Percentiles rank a stretch among this genome's conserved stretches.
Conservation (phyloP, 2,329 filamentous ascomycete species). For the Exutisphaerella laricina region DNA sequence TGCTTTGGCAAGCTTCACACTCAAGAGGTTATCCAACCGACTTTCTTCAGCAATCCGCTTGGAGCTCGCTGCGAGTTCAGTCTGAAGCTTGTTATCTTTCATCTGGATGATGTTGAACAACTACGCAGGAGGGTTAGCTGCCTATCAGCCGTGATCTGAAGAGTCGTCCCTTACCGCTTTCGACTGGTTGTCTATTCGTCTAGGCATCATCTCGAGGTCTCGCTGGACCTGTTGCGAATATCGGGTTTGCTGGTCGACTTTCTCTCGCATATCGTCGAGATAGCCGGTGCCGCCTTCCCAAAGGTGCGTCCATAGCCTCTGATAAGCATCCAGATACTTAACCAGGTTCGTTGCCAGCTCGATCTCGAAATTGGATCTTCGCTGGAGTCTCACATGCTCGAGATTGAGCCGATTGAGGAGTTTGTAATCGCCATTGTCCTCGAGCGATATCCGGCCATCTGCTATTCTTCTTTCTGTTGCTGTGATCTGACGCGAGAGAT, state of each 20-base stretch:
- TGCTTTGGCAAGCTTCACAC: slow-evolving; percentile 32
- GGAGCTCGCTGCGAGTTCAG: slow-evolving; percentile 31
- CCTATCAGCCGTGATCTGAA: too few relatives aligned
- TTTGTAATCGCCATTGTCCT: slow-evolving; percentile 34
- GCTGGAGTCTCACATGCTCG: slow-evolving; percentile 30
- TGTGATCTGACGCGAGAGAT: slow-evolving; percentile 28
- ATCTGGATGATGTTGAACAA: slow-evolving; percentile 32
- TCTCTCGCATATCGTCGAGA: slow-evolving; percentile 33
- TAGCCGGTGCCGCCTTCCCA: slow-evolving; percentile 33
- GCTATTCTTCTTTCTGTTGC: slow-evolving; percentile 31
- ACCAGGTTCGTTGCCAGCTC: slow-evolving; percentile 31
- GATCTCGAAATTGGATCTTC: slow-evolving; percentile 31
- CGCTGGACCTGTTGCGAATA: slow-evolving; percentile 31
- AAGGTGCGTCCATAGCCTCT: slow-evolving; percentile 26
- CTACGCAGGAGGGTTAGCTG: too few relatives aligned
- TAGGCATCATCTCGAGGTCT: slow-evolving; percentile 31
- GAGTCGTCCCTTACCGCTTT: slow-evolving; percentile 29
- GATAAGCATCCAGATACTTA: slow-evolving; percentile 32
- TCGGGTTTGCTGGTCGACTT: slow-evolving; percentile 32
- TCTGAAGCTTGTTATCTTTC: slow-evolving; percentile 32
- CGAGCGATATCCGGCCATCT: slow-evolving; percentile 30
- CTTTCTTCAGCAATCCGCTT: slow-evolving; percentile 32
- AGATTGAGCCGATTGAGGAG: slow-evolving; percentile 32
- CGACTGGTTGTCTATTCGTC: slow-evolving; percentile 34
- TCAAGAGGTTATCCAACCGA: slow-evolving; percentile 32